A percentile compares a stretch with the other conserved stretches of the same genome.
Conservation (phyloP, 148 eudicot species). For the Vaccinium corymbosum region DNA sequence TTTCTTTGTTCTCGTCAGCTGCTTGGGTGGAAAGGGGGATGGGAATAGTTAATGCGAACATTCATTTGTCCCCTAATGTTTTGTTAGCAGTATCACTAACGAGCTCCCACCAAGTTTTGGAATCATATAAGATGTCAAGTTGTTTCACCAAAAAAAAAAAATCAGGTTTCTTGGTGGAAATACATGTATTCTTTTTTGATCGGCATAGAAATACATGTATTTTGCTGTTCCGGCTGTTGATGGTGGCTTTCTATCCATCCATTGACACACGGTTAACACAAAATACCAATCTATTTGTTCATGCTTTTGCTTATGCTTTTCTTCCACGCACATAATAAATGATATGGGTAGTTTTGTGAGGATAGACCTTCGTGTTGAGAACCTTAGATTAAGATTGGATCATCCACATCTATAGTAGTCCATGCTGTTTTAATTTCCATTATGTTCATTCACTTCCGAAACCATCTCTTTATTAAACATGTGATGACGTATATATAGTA, state of each 20-base stretch:
- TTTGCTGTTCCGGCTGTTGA: background rate
- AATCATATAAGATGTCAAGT: background rate
- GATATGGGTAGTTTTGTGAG: background rate
- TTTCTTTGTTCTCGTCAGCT: background rate
- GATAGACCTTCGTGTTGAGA: background rate
- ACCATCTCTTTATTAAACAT: background rate
- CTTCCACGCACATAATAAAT: background rate
- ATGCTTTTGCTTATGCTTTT: background rate
- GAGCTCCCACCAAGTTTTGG: background rate
- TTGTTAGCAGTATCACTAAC: background rate
- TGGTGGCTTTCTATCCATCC: constrained; percentile 1
- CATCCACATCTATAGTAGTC: background rate
- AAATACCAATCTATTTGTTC: background rate
- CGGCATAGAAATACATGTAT: background rate
- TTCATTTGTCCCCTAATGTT: background rate
- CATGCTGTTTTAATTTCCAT: background rate
- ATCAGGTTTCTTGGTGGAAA: background rate
- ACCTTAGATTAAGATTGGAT: background rate
- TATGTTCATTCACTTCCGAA: background rate
- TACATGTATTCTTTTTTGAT: background rate
- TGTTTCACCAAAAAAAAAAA: background rate
- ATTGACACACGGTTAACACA: background rate
- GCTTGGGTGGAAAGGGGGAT: background rate
- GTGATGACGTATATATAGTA: background rate
- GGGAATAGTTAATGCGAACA: background rate